These are phyloP conservation scores for Aegilops speltoides DNA, from an alignment of 176 grass and related monocot species.

Conservation along the genomic window DNA sequence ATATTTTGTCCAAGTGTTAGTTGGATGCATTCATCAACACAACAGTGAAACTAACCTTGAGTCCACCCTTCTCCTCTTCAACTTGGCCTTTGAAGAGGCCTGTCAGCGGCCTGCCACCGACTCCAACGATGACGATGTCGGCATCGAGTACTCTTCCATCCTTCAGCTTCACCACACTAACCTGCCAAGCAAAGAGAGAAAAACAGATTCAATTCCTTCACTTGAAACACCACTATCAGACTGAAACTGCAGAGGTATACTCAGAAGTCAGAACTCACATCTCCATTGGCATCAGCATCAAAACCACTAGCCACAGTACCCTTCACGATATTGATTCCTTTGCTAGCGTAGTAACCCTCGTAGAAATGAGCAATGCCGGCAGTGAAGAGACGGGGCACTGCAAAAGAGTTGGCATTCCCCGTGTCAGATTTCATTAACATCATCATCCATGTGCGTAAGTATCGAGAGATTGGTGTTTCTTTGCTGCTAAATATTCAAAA, in stretches of 20 bases:
- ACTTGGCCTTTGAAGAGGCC: conserved; percentile 81
- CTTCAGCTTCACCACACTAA: conserved; percentile 79
- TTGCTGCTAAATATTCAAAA: not conserved
- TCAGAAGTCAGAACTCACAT: conserved; percentile 77
- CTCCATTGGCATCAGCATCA: conserved; percentile 71
- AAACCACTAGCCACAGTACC: conserved; percentile 78
- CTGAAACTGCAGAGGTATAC: conserved; percentile 1
- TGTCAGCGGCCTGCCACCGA: conserved; percentile 83
- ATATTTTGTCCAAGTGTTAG: not conserved
- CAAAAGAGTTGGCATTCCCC: conserved; percentile 23
- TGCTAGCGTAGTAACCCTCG: conserved; percentile 81
- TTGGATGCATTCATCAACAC: not conserved
- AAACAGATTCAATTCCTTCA: conserved; percentile 21
- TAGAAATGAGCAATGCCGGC: conserved; percentile 90
- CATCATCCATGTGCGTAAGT: not conserved
- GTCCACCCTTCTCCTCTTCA: conserved; percentile 86
- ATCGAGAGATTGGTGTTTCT: not conserved
- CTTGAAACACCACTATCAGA: not conserved
- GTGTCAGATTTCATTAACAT: not conserved
- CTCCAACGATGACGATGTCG: conserved; percentile 89
- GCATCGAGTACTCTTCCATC: conserved; percentile 76
- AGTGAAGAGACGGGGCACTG: conserved; percentile 94
- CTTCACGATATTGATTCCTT: conserved; percentile 86
- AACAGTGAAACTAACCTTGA: conserved; percentile 64
- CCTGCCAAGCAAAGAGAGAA: conserved; percentile 39